Evolutionary conservation across 2,329 filamentous ascomycete genomes (phyloP), one percentile per base, ranked within the genome.

Genomic region (Bipolaris sorokiniana): DNA sequence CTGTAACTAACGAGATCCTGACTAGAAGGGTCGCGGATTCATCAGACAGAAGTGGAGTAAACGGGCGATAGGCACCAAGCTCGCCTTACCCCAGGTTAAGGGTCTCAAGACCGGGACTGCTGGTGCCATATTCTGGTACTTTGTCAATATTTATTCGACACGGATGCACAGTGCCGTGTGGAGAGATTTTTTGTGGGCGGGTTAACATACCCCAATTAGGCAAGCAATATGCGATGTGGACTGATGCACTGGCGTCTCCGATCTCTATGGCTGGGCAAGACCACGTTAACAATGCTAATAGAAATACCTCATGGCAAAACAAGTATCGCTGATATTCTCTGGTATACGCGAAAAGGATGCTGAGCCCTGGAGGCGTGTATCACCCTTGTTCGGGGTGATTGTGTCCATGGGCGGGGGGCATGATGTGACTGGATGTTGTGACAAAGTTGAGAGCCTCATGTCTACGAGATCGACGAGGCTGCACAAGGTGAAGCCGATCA

Each of bases 1-100:
- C 34, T 34, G 34, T n/a, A 48, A 15, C 46, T 23, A 48, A 18
- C 34, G 20, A 38, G 3, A 38, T 15, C 20, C n/a, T 33, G 15
- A 45, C 34, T 18, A 18, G 20, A 38, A 33, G 45, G 40, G 23
- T 40, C 50, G 46, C 54, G 58, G 58, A 60, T 58, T 48, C 54
- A 58, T 31, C 40, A 54, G 34, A 60, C 58, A 40, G 54, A 60
- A 54, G 58, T 48, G 58, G 58, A 60, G 46, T 60, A 54, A 51
- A 60, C 38, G 48, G 53, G 57, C 57, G 54, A 46, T 51, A 57
- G 45, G 33, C 49, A 45, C 54, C 42, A 36, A 13, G 3, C 22
- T 38, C 22, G 46, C 46, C 40, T 34, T 57, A 59, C 48, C 48
- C 52, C 48, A 50, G 48, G 41, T 33, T 37, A 44, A 46, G 40